Percentiles rank a stretch among this genome's conserved stretches.
Conservation (phyloP, 192 early-diverging fungal species). For the Podila minutissima region DNA sequence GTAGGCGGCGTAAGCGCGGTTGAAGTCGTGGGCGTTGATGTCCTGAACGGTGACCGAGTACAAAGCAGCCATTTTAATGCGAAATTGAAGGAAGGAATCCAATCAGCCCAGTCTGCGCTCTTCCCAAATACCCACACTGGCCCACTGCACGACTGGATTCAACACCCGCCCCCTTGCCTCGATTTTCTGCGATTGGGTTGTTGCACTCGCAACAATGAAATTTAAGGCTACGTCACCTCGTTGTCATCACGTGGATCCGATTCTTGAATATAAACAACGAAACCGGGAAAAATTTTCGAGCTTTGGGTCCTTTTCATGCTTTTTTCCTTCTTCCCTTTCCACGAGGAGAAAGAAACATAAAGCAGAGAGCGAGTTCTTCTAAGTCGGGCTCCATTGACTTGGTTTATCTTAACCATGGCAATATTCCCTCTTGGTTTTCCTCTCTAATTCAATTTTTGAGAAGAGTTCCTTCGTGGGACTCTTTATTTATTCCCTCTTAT, state of each 20-base stretch:
- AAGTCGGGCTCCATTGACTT: too few relatives aligned
- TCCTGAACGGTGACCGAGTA: conserved; percentile 93
- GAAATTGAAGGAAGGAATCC: conserved; percentile 40
- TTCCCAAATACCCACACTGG: too few relatives aligned
- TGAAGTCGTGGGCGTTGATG: conserved; percentile 94
- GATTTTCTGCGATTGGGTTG: too few relatives aligned
- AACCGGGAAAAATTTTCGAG: too few relatives aligned
- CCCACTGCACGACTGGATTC: not conserved
- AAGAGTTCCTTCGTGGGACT: conserved; percentile 1
- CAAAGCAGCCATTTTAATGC: conserved; percentile 51
- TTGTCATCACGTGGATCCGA: too few relatives aligned
- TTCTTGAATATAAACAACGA: too few relatives aligned
- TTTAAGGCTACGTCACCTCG: too few relatives aligned
- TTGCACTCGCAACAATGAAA: too few relatives aligned
- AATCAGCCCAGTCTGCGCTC: not conserved
- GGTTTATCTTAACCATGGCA: too few relatives aligned
- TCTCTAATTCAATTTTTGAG: not conserved
- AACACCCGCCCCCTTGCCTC: not conserved
- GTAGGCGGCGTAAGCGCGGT: conserved; percentile 99
- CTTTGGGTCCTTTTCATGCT: not conserved
- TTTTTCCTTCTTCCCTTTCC: not conserved
- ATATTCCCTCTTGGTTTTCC: not conserved
- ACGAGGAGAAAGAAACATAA: too few relatives aligned
- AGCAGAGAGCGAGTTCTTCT: too few relatives aligned
- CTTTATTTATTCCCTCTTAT: not conserved